Percentiles rank a stretch among this genome's conserved stretches.
These are phyloP conservation scores for Plasmodium malariae DNA, from an alignment of 169 alveolate species.

Conservation along the genomic window DNA sequence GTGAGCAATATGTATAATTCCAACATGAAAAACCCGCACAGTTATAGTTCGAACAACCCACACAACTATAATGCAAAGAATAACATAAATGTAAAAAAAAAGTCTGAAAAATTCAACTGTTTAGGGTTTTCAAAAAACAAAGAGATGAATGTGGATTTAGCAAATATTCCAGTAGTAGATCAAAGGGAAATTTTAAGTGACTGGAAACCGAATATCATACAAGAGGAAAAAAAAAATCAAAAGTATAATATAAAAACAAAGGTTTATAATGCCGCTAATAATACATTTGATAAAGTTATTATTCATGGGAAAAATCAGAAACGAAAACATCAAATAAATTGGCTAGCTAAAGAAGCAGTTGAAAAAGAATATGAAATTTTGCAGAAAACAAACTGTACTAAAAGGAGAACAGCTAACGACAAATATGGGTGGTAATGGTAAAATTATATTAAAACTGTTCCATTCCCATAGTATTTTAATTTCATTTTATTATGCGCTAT, in stretches of 20 bases:
- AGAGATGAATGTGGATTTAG: conserved; percentile 32
- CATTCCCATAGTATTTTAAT: no score
- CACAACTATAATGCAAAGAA: neutral
- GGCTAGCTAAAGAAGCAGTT: conserved; percentile 91
- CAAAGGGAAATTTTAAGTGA: conserved; percentile 55
- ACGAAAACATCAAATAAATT: conserved; percentile 85
- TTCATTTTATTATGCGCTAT: no score
- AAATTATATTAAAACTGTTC: no score
- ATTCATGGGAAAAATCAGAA: conserved; percentile 73
- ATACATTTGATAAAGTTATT: conserved; percentile 69
- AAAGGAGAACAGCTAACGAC: conserved; percentile 87
- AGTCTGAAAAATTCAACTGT: conserved; percentile 12
- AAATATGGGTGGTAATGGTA: conserved; percentile 92
- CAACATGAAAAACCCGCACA: no score
- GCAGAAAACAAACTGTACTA: conserved; percentile 84
- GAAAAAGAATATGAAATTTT: conserved; percentile 88
- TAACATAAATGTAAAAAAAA: neutral
- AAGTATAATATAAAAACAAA: conserved; percentile 69
- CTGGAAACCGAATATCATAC: conserved; percentile 54
- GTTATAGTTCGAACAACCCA: neutral
- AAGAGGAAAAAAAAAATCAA: conserved; percentile 37
- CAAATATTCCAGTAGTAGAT: conserved; percentile 40
- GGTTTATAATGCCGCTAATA: conserved; percentile 50
- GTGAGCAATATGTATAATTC: no score
- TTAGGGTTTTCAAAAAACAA: conserved; percentile 40